Evolutionary conservation across 2,329 filamentous ascomycete species (phyloP).

Genomic region (Oidium heveae): DNA sequence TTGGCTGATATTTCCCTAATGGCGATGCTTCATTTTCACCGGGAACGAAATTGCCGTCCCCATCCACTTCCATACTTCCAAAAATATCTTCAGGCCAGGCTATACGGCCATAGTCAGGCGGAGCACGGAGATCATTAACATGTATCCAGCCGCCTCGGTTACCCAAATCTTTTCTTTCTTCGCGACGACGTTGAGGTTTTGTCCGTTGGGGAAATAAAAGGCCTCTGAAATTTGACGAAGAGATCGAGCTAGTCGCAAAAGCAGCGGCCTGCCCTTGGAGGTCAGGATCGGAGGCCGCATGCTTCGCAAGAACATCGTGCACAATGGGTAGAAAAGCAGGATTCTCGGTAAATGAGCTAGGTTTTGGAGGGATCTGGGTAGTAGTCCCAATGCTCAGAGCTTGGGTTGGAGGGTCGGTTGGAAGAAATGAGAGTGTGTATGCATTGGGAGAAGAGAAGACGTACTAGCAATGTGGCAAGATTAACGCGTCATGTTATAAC

Average conservation of each 20-base stretch:
- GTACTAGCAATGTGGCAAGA: slow-evolving; percentile 20
- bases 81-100: slow-evolving; percentile 47
- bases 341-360: slow-evolving; percentile 33
- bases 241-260: slow-evolving; percentile 31
- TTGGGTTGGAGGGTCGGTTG: slow-evolving; percentile 27
- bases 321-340: slow-evolving; percentile 31
- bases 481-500: background rate
- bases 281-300: slow-evolving; percentile 30
- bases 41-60: slow-evolving; percentile 25
- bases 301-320: slow-evolving; percentile 26
- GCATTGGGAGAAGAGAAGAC: slow-evolving; percentile 22
- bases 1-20: slow-evolving; percentile 27
- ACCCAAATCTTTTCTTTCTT: slow-evolving; percentile 31
- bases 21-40: slow-evolving; percentile 8
- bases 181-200: slow-evolving; percentile 7
- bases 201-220: slow-evolving; percentile 20
- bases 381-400: slow-evolving; percentile 33
- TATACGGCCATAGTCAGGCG: slow-evolving; percentile 40
- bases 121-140: slow-evolving; percentile 35
- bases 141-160: slow-evolving; percentile 38
- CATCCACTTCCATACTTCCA: slow-evolving; percentile 39
- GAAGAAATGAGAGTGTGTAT: slow-evolving; percentile 33
- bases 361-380: slow-evolving; percentile 31
- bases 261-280: slow-evolving; percentile 30
- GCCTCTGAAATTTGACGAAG: slow-evolving; percentile 25